Percentiles rank a stretch among this genome's conserved stretches.
Evolutionary conservation across 192 early-diverging fungal genomes (phyloP).

Genomic region (Backusella liffmaniae): DNA sequence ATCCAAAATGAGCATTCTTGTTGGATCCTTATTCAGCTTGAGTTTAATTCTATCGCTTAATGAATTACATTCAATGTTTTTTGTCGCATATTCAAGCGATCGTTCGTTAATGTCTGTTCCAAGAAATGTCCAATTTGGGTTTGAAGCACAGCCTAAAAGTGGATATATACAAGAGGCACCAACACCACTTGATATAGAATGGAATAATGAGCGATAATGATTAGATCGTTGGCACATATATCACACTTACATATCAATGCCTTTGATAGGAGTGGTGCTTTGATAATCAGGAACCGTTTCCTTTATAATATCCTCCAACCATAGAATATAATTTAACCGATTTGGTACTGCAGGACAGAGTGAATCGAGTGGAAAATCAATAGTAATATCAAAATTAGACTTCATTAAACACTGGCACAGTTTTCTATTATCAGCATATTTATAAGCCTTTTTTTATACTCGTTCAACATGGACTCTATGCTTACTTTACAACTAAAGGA

Average conservation of each 20-base stretch:
- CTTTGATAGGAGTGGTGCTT: constrained; percentile 21
- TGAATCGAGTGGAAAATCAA: constrained; percentile 67
- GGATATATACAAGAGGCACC: constrained; percentile 94
- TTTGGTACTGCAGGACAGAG: constrained; percentile 66
- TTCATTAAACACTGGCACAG: constrained; percentile 60
- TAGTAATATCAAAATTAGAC: constrained; percentile 57
- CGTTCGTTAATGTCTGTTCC: constrained; percentile 74
- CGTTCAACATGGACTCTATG: not conserved
- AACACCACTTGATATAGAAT: constrained; percentile 57
- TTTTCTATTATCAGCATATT: constrained; percentile 37
- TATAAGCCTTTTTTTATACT: not conserved
- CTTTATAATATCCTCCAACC: constrained; percentile 62
- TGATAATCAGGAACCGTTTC: constrained; percentile 10
- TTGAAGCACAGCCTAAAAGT: constrained; percentile 61
- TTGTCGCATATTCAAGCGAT: constrained; percentile 58
- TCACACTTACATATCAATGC: constrained; percentile 62
- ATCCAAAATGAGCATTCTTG: constrained; percentile 18
- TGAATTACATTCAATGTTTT: constrained; percentile 66
- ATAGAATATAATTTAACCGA: constrained; percentile 66
- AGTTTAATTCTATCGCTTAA: constrained; percentile 58
- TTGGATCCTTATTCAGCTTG: constrained; percentile 41
- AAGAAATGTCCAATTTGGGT: constrained; percentile 65
- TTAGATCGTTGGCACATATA: not conserved
- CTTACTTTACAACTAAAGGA: constrained; percentile 56
- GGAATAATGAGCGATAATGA: not conserved